These are phyloP conservation scores for Hansenula sp. DNA, from an alignment of 1,139 yeast species.

Conservation along the genomic window DNA sequence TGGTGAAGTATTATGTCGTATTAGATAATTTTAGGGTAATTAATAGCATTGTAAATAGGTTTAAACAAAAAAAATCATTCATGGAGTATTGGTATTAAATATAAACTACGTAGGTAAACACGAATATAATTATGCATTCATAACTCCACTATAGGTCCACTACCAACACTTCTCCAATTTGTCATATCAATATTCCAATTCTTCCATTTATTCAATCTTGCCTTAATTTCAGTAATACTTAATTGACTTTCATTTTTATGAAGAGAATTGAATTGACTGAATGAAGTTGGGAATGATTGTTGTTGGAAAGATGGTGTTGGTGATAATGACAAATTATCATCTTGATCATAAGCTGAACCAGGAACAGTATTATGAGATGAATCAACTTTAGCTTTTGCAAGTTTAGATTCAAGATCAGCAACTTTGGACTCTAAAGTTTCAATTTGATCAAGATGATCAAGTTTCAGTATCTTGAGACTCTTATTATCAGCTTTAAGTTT, in stretches of 20 bases:
- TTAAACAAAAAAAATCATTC: background rate
- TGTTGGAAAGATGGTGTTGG: constrained; percentile 21
- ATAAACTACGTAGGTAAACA: too few species aligned
- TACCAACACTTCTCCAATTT: constrained; percentile 64
- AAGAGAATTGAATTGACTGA: constrained; percentile 13
- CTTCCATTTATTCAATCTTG: constrained; percentile 56
- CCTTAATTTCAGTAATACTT: constrained; percentile 23
- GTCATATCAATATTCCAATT: constrained; percentile 89
- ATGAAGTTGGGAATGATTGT: constrained; percentile 12
- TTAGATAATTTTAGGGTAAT: constrained; percentile 26
- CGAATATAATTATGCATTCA: too few species aligned
- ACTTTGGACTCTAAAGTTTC: constrained; percentile 28
- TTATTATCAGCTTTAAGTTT: constrained; percentile 27
- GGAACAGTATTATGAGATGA: constrained; percentile 3
- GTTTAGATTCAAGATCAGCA: constrained; percentile 15
- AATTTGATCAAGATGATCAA: constrained; percentile 43
- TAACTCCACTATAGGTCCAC: constrained; percentile 53
- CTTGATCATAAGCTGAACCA: constrained; percentile 17
- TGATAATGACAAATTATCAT: constrained; percentile 18
- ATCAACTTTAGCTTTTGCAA: constrained; percentile 19
- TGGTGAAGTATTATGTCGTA: constrained; percentile 83
- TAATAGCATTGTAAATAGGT: constrained; percentile 3
- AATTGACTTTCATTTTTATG: constrained; percentile 12
- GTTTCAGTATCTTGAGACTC: constrained; percentile 34
- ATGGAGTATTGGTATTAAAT: background rate